phyloP scores from a whole-genome alignment of 2,329 filamentous ascomycete genomes.

The Erysiphe pulchra region DNA sequence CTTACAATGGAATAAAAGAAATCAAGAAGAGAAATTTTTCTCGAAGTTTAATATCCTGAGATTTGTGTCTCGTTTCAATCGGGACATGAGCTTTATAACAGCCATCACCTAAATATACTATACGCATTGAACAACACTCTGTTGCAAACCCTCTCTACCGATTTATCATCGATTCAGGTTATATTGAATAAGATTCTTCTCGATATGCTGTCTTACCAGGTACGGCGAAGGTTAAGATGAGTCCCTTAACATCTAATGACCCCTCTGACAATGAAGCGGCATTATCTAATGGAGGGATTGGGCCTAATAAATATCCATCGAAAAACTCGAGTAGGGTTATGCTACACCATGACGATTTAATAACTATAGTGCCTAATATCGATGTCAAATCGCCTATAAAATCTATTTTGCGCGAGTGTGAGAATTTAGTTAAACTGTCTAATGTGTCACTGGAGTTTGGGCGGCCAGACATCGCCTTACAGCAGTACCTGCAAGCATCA shows the following conservation, averaged over 20 bases:
- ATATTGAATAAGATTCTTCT: neutral
- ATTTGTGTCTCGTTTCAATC: too few species aligned
- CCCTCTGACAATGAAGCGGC: slow-evolving; percentile 6
- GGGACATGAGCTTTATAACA: too few species aligned
- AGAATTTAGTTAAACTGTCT: slow-evolving; percentile 30
- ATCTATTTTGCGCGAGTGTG: slow-evolving; percentile 25
- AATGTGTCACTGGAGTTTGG: slow-evolving; percentile 35
- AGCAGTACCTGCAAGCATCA: slow-evolving; percentile 62
- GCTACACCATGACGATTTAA: slow-evolving; percentile 20
- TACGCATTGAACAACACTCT: too few species aligned
- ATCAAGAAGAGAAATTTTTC: too few species aligned
- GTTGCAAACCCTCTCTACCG: too few species aligned
- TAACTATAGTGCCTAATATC: slow-evolving; percentile 12
- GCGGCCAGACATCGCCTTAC: slow-evolving; percentile 48
- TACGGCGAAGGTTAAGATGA: slow-evolving; percentile 7
- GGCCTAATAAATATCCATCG: neutral
- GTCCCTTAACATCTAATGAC: slow-evolving; percentile 9
- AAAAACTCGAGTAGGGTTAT: slow-evolving; percentile 11
- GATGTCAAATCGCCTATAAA: slow-evolving; percentile 20
- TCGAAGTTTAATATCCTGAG: too few species aligned
- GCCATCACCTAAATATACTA: too few species aligned
- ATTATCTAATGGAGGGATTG: slow-evolving; percentile 6
- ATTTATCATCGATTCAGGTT: too few species aligned
- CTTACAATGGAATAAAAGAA: too few species aligned
- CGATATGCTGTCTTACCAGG: slow-evolving; percentile 5